Base-by-base conservation (phyloP, 768 basidiomycete species). In the Glaciozyma martinii region DNA sequence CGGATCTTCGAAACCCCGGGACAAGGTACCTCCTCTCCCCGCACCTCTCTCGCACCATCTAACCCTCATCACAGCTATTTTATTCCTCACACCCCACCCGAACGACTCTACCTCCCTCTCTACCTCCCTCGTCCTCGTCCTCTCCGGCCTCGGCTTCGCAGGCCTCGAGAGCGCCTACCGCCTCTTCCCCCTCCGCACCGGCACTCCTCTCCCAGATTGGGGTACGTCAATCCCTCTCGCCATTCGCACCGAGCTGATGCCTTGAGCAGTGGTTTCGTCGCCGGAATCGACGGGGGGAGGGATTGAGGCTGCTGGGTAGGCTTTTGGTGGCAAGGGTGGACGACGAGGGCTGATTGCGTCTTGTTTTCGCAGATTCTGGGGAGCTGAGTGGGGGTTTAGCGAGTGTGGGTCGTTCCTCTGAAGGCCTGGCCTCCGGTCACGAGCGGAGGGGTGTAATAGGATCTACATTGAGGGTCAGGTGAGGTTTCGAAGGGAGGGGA, bases 141-240 rank as follows among this genome's bases (percentile, higher is more conserved):
- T 91, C 30, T 77, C 85, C 19, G 84, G 82, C 21, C 81, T 82
- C 6, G 83, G 85, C 67, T 68, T 71, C 0, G 70, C 75, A 1
- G 85, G 85, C 3, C 78, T 90, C 6, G 91, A 93, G 75, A 79
- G 84, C 60, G 83, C 81, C 1, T 75, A 81, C 3, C 81, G 86
- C 53, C 76, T 91, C n/a, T 87, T 93, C 73, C 90, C 91, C 6
- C 82, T 89, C 30, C 83, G 91, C 25, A 94, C 90, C 3, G 89
- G 89, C 5, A 79, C 90, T 4, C 75, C 83, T 13, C 80, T 82
- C 1, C 88, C 89, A 2, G 87, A 89, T 71, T 93, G 90, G 88
- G 56, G 56, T 57, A 27, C 5, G 32, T 29, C 2, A 7, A 15
- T 25, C 12, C n/a, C n/a, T n/a, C n/a, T n/a, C n/a, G n/a, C n/a